Conservation (phyloP, 2,329 filamentous ascomycete species). For the Alternaria rosae region DNA sequence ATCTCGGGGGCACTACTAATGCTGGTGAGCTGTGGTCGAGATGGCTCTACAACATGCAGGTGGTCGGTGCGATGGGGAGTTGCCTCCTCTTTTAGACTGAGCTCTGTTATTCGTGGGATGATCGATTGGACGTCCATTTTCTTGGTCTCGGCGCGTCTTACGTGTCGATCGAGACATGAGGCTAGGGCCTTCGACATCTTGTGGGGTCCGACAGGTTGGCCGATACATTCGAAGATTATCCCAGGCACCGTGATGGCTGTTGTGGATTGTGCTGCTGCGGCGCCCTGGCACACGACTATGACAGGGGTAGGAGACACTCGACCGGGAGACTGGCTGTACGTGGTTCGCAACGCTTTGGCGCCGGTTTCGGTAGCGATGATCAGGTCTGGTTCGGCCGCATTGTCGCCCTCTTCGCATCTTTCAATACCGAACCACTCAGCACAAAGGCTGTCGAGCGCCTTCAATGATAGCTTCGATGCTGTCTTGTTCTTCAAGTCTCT, state of each 20-base stretch:
- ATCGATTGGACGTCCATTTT: conserved; percentile 18
- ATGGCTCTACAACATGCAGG: conserved; percentile 12
- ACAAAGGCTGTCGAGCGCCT: conserved; percentile 43
- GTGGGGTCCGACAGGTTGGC: conserved; percentile 49
- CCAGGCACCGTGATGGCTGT: conserved; percentile 46
- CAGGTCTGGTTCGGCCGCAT: conserved; percentile 31
- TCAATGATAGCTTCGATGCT: conserved; percentile 38
- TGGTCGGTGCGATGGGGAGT: conserved; percentile 20
- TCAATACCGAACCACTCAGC: conserved; percentile 48
- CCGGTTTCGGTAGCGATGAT: conserved; percentile 44
- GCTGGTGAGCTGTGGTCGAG: conserved; percentile 37
- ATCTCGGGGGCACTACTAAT: conserved; percentile 44
- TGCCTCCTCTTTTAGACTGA: conserved; percentile 39
- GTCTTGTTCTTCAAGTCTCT: conserved; percentile 44
- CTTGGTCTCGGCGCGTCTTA: conserved; percentile 25
- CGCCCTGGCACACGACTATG: conserved; percentile 46
- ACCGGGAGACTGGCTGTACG: conserved; percentile 31
- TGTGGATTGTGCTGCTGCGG: conserved; percentile 45
- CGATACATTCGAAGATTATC: conserved; percentile 45
- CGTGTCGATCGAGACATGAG: conserved; percentile 44
- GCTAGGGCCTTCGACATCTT: conserved; percentile 47
- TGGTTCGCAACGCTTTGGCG: conserved; percentile 38
- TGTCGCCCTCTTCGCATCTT: conserved; percentile 22
- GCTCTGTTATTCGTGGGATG: conserved; percentile 28
- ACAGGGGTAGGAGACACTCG: conserved; percentile 34